A percentile compares a stretch with the other conserved stretches of the same genome.
Evolutionary conservation across 2,329 filamentous ascomycete genomes (phyloP).

Genomic region (Aspergillus brunneoviolaceus): DNA sequence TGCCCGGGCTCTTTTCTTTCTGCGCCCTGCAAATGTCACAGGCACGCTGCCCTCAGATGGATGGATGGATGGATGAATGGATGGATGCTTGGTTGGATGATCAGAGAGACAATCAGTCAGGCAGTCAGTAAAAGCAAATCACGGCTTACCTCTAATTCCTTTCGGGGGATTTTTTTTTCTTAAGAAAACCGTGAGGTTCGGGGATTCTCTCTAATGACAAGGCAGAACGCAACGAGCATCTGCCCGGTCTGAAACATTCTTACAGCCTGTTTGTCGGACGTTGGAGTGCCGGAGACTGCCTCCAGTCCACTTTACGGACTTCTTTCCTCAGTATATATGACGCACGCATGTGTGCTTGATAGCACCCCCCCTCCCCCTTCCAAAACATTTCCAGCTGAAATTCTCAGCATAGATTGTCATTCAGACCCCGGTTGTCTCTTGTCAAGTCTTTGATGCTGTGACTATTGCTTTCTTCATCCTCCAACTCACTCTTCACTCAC

Average conservation of each 20-base stretch:
- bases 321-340: not conserved
- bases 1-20: not conserved
- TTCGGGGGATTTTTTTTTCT: not conserved
- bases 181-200: not conserved
- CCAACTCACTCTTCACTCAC: not conserved
- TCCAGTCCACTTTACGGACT: not conserved
- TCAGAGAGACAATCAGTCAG: not conserved
- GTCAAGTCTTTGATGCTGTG: not conserved
- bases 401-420: not conserved
- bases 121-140: not conserved
- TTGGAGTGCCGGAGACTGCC: constrained; percentile 2
- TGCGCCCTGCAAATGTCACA: not conserved
- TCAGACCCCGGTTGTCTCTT: not conserved
- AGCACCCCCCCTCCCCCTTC: not conserved
- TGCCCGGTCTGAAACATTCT: constrained; percentile 10
- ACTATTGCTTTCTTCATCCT: not conserved
- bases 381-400: not conserved
- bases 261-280: constrained; percentile 5
- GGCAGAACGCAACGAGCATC: constrained; percentile 10
- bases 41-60: not conserved
- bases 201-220: constrained; percentile 12
- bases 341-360: not conserved
- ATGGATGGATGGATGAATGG: not conserved
- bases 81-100: not conserved
- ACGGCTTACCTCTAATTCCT: not conserved